A percentile compares a stretch with the other conserved stretches of the same genome.
These are phyloP conservation scores for Candida parachauliodes DNA, from an alignment of 805 yeast species.

Conservation along the genomic window DNA sequence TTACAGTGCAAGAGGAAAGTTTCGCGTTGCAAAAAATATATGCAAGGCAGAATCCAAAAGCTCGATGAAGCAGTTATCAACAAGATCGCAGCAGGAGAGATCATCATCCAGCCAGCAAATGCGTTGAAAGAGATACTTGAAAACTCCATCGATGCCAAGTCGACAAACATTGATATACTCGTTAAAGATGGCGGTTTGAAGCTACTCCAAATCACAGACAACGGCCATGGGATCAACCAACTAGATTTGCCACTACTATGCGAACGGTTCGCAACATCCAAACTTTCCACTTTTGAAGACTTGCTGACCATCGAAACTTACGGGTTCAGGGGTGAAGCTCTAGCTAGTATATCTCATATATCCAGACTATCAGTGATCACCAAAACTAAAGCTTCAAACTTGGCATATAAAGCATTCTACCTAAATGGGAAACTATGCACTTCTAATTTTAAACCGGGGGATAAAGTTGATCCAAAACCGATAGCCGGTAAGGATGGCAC, in stretches of 20 bases:
- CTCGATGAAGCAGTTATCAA: constrained; percentile 75
- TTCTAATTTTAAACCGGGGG: constrained; percentile 35
- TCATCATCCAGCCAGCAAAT: constrained; percentile 88
- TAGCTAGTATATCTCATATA: constrained; percentile 90
- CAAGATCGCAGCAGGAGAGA: constrained; percentile 95
- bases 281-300: constrained; percentile 71
- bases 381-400: constrained; percentile 52
- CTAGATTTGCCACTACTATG: constrained; percentile 80
- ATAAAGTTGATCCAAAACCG: constrained; percentile 52
- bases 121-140: constrained; percentile 92
- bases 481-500: constrained; percentile 90
- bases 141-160: constrained; percentile 83
- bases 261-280: constrained; percentile 90
- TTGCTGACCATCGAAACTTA: constrained; percentile 67
- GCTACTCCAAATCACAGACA: constrained; percentile 80
- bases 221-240: constrained; percentile 76
- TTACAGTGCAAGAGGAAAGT: too few relatives aligned
- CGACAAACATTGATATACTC: constrained; percentile 69
- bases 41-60: constrained; percentile 15
- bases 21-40: constrained; percentile 1
- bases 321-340: constrained; percentile 96
- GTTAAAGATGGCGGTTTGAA: constrained; percentile 94
- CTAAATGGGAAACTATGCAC: constrained; percentile 59
- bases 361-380: constrained; percentile 79
- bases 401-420: constrained; percentile 74